phyloP scores from a whole-genome alignment of 2,329 filamentous ascomycete species.

The Penicillium freii region DNA sequence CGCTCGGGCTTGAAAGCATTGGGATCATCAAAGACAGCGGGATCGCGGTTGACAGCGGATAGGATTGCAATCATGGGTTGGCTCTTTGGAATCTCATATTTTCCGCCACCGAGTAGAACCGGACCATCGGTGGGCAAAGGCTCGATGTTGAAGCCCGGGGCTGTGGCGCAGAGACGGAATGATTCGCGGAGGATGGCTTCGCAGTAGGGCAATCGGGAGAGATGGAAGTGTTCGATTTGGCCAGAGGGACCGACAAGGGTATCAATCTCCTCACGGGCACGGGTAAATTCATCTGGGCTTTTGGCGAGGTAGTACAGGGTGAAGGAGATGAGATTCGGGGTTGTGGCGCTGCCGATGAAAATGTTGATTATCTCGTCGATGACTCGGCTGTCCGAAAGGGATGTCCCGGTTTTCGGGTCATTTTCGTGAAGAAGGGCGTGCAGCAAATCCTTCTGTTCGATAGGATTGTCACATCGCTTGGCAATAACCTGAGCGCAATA shows the following conservation, averaged over 20 bases:
- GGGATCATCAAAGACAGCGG: slow-evolving; percentile 63
- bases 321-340: slow-evolving; percentile 65
- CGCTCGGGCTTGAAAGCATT: slow-evolving; percentile 67
- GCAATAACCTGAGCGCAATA: slow-evolving; percentile 59
- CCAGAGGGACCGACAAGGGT: slow-evolving; percentile 26
- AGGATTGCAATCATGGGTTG: slow-evolving; percentile 56
- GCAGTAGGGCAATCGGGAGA: slow-evolving; percentile 56
- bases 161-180: slow-evolving; percentile 59
- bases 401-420: slow-evolving; percentile 61
- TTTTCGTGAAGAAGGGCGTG: slow-evolving; percentile 58
- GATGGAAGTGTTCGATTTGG: slow-evolving; percentile 10
- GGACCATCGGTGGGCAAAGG: slow-evolving; percentile 49
- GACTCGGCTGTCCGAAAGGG: slow-evolving; percentile 59
- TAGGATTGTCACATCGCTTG: slow-evolving; percentile 54
- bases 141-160: slow-evolving; percentile 54
- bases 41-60: slow-evolving; percentile 61
- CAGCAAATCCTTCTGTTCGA: slow-evolving; percentile 60
- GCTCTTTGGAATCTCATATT: slow-evolving; percentile 58
- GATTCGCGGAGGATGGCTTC: slow-evolving; percentile 64
- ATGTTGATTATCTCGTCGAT: slow-evolving; percentile 69
- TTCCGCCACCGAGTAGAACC: slow-evolving; percentile 56
- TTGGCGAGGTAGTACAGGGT: slow-evolving; percentile 64
- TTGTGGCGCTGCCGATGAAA: slow-evolving; percentile 67
- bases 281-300: slow-evolving; percentile 58
- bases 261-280: slow-evolving; percentile 68